A percentile compares a stretch with the other conserved stretches of the same genome.
Evolutionary conservation across 257 asterid species (phyloP).

Genomic region (Fraxinus quadrangulata): DNA sequence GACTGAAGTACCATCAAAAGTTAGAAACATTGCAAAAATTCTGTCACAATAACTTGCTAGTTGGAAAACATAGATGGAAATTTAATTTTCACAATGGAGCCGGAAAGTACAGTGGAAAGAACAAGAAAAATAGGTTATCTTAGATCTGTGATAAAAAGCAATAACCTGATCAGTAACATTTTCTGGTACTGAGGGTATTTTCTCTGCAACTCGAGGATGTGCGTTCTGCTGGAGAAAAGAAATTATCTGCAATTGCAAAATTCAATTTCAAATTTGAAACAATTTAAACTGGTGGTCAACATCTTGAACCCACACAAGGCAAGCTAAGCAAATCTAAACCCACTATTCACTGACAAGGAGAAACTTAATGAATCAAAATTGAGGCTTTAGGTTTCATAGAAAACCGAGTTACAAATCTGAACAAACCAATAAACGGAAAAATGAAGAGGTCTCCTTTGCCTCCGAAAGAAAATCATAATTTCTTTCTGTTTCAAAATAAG

Average conservation of each 20-base stretch:
- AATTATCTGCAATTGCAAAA: constrained; percentile 65
- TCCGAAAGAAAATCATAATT: not conserved
- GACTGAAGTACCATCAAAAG: not conserved
- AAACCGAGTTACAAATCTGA: not conserved
- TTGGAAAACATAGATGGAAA: not conserved
- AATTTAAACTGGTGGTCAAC: not conserved
- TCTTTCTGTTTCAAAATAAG: not conserved
- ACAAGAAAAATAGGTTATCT: not conserved
- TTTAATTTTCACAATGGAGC: not conserved
- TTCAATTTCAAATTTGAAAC: not conserved
- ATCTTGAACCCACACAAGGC: not conserved
- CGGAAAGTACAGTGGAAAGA: not conserved
- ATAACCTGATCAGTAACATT: constrained; percentile 92
- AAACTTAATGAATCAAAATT: not conserved
- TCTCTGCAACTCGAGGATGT: constrained; percentile 92
- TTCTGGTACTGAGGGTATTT: constrained; percentile 88
- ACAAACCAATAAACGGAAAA: not conserved
- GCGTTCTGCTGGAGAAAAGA: constrained; percentile 96
- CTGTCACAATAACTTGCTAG: not conserved
- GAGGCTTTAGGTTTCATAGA: not conserved
- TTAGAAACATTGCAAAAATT: not conserved
- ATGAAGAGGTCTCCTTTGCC: not conserved
- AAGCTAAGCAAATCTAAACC: not conserved
- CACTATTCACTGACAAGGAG: not conserved
- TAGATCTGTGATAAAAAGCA: not conserved